phyloP scores from a whole-genome alignment of 2,329 filamentous ascomycete genomes.

The Botrytis hyacinthi region DNA sequence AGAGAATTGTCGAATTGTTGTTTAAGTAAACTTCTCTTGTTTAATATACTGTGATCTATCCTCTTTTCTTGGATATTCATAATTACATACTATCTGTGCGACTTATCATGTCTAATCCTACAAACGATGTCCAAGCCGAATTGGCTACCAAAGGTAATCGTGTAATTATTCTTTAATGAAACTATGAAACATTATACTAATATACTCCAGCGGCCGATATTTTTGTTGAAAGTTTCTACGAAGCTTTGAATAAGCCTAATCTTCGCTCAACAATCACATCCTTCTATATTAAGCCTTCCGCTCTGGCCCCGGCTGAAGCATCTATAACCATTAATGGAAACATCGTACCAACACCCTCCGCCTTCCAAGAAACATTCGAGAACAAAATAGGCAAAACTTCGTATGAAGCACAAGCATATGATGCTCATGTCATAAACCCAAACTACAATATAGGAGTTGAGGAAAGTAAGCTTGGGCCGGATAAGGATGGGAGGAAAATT shows the following conservation, averaged over 20 bases:
- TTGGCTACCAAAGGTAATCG: slow-evolving; percentile 39
- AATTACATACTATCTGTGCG: background rate
- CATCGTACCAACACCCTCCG: slow-evolving; percentile 57
- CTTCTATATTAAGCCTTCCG: slow-evolving; percentile 68
- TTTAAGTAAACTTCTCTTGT: background rate
- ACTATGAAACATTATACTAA: slow-evolving; percentile 11
- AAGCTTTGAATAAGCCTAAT: slow-evolving; percentile 61
- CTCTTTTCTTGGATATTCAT: background rate
- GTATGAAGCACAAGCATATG: slow-evolving; percentile 74
- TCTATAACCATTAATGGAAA: slow-evolving; percentile 81
- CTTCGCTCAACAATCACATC: slow-evolving; percentile 49
- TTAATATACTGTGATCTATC: background rate
- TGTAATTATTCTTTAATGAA: background rate
- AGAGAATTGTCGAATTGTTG: background rate
- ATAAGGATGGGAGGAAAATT: slow-evolving; percentile 58
- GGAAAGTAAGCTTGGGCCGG: slow-evolving; percentile 43
- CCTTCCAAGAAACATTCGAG: slow-evolving; percentile 67
- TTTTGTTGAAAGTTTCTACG: slow-evolving; percentile 75
- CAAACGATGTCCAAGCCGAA: slow-evolving; percentile 46
- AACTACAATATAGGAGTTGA: slow-evolving; percentile 59
- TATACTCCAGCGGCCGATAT: slow-evolving; percentile 58
- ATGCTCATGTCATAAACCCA: slow-evolving; percentile 75
- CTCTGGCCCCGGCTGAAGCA: slow-evolving; percentile 54
- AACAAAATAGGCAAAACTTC: slow-evolving; percentile 57
- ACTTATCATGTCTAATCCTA: slow-evolving; percentile 42